Conservation (phyloP, 495 filamentous ascomycete species). For the Penicillium macrosclerotiorum region DNA sequence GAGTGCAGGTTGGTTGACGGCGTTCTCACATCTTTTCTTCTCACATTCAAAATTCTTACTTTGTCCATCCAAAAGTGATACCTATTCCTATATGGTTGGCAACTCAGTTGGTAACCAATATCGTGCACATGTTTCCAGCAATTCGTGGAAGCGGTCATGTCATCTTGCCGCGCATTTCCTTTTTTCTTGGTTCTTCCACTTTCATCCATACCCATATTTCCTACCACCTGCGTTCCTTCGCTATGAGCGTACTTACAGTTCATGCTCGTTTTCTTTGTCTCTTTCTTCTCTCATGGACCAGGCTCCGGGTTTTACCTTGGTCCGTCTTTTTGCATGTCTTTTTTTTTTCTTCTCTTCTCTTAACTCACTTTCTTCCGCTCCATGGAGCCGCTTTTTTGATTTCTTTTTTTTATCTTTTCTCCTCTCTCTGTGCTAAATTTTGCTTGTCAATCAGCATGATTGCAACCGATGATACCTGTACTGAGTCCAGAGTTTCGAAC, state of each 20-base stretch:
- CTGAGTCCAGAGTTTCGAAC: constrained; percentile 25
- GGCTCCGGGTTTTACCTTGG: constrained; percentile 27
- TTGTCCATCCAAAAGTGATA: constrained; percentile 28
- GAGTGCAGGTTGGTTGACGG: constrained; percentile 36
- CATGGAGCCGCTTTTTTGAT: constrained; percentile 7
- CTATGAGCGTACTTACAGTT: constrained; percentile 4
- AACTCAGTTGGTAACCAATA: background rate
- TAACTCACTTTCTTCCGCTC: constrained; percentile 6
- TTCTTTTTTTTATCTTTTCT: constrained; percentile 19
- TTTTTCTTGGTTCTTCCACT: constrained; percentile 4
- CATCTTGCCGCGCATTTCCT: background rate
- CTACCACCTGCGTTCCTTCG: constrained; percentile 3
- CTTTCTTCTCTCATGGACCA: constrained; percentile 21
- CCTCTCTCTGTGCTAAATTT: constrained; percentile 19
- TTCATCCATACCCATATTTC: constrained; percentile 25
- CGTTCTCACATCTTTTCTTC: constrained; percentile 24
- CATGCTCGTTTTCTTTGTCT: constrained; percentile 10
- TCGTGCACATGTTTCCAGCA: background rate
- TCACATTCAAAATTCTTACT: constrained; percentile 21
- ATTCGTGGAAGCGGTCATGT: background rate
- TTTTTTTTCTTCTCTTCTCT: constrained; percentile 12
- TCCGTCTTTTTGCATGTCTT: constrained; percentile 14
- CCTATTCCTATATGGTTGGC: background rate
- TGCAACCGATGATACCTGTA: constrained; percentile 39
- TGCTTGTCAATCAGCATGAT: constrained; percentile 31